Evolutionary conservation across 163 green algal species (phyloP), one percentile per base, ranked within the genome.

Genomic region (Scenedesmus sp.): DNA sequence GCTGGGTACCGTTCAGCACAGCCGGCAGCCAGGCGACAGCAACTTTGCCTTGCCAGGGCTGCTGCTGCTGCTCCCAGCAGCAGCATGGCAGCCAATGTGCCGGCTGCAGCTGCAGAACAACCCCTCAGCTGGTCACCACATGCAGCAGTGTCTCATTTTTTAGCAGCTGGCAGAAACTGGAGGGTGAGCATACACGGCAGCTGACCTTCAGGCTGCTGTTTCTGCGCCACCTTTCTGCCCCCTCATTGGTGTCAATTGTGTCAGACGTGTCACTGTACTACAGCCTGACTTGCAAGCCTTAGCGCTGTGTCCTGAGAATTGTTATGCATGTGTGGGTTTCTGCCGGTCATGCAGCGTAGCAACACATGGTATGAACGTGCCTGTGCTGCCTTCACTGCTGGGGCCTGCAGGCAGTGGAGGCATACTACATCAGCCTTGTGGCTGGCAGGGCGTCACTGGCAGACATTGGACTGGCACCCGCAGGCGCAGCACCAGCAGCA

Each of bases 401-500:
- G 18, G 4, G 70, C 70, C 16, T 88, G 76, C 88, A 92, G 88
- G 88, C 88, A 9, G 88, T 92, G 1, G 88, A 92, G 18, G 13
- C 73, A 3, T 92, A 89, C 66, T 92, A 88, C 62, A 81, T 73
- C 1, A 16, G 64, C 13, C 59, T 92, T 12, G 77, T 92, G 55
- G 54, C 81, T 70, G 88, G 88, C 20, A 73, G 4, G n/a, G 88
- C 88, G 3, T 89, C 64, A 18, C 81, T 89, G 23, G 18, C 81
- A 73, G n/a, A 92, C 20, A 46, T 92, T 8, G 64, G 88, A 9
- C 88, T 92, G 52, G 64, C 77, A 67, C 88, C 88, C 76, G 88
- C 88, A 73, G 88, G 60, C 54, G 59, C 74, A 76, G 20, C 86
- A 84, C 3, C 66, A 55, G 46, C 86, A 56, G 86, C 70, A 85